These are phyloP conservation scores for Aspergillus hiratsukae DNA, from an alignment of 2,329 filamentous ascomycete genomes.

Conservation along the genomic window DNA sequence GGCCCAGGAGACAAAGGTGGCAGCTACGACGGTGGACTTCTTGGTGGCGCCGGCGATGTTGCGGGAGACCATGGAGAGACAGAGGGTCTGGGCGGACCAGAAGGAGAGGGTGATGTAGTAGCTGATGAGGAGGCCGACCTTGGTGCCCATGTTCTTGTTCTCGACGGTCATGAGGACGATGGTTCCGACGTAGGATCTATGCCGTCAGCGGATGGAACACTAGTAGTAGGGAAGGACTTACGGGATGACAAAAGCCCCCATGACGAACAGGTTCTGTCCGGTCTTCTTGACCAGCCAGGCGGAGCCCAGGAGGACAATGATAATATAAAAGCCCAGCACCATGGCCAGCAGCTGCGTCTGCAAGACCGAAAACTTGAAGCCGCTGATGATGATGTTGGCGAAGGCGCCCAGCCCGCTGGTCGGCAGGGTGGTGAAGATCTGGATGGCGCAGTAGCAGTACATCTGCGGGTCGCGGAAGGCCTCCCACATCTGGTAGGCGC, in stretches of 20 bases:
- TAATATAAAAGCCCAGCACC: constrained; percentile 70
- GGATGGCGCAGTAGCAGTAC: constrained; percentile 61
- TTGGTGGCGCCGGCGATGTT: constrained; percentile 72
- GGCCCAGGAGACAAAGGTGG: constrained; percentile 67
- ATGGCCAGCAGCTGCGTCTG: constrained; percentile 68
- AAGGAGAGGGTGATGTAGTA: constrained; percentile 77
- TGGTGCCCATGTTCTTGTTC: constrained; percentile 53
- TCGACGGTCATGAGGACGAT: constrained; percentile 66
- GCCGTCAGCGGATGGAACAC: background rate
- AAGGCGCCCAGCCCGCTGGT: constrained; percentile 70
- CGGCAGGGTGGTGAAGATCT: constrained; percentile 67
- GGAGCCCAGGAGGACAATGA: constrained; percentile 62
- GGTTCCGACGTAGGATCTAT: constrained; percentile 64
- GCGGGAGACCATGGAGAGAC: constrained; percentile 62
- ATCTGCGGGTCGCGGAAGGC: constrained; percentile 62
- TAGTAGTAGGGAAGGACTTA: constrained; percentile 34
- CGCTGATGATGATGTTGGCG: constrained; percentile 67
- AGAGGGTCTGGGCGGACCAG: constrained; percentile 67
- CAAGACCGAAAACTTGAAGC: constrained; percentile 61
- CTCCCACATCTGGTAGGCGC: constrained; percentile 51
- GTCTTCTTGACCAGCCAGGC: constrained; percentile 65
- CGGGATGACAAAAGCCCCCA: constrained; percentile 63
- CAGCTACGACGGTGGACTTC: constrained; percentile 62
- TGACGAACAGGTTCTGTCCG: constrained; percentile 63
- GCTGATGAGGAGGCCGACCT: constrained; percentile 64